Conservation (phyloP, 1,284 basidiomycete genomes). For the Rhodotorula sp. region DNA sequence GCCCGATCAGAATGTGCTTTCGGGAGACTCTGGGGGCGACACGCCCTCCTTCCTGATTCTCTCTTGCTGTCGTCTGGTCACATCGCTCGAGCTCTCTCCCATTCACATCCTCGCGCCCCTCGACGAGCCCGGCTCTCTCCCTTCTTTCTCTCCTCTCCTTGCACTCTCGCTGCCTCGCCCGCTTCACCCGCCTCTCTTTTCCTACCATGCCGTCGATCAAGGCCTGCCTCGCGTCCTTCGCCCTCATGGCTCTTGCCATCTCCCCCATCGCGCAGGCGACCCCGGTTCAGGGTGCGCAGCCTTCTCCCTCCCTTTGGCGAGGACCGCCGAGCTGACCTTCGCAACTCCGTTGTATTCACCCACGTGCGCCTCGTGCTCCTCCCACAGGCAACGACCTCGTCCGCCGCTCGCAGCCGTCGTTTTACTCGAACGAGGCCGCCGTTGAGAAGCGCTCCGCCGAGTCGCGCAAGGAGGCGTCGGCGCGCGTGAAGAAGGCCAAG, state of each 20-base stretch:
- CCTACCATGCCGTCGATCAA: constrained; percentile 27
- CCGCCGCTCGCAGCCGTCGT: constrained; percentile 9
- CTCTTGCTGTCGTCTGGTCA: background rate
- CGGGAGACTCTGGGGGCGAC: background rate
- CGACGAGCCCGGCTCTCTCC: too few relatives aligned
- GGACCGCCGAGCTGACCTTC: background rate
- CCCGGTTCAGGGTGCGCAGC: constrained; percentile 12
- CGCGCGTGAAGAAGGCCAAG: constrained; percentile 19
- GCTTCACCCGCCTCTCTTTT: background rate
- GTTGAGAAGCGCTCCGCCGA: constrained; percentile 20
- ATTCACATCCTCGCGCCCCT: background rate
- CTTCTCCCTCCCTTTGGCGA: background rate
- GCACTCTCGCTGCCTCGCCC: background rate
- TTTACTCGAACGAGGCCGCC: constrained; percentile 19
- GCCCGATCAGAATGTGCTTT: background rate
- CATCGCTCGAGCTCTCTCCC: background rate
- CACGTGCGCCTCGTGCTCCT: background rate
- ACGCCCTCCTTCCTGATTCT: background rate
- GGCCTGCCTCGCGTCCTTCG: constrained; percentile 18
- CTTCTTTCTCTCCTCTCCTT: background rate
- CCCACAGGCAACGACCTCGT: constrained; percentile 3
- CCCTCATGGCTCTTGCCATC: constrained; percentile 17
- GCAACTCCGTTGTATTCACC: background rate
- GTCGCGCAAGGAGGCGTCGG: constrained; percentile 17
- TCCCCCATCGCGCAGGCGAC: constrained; percentile 11